Evolutionary conservation across 139 green algal species (phyloP), one percentile per base, ranked within the genome.

Genomic region (Chlamydomonas applanata): DNA sequence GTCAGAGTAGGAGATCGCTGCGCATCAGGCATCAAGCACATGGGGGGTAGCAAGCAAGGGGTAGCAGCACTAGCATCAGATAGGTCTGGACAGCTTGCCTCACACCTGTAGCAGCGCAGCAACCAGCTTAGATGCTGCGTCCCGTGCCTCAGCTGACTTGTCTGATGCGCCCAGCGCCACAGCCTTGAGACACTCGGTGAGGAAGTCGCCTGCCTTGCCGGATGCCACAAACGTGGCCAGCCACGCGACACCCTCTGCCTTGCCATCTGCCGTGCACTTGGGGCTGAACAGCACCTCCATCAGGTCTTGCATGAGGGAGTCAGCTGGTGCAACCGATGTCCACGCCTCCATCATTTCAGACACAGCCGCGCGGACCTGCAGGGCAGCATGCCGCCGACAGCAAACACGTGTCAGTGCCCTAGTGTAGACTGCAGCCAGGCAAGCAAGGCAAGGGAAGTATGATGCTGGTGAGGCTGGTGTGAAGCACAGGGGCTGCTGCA

Each of bases 311-410:
- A 93, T 75, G 4, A 93, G 78, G 13, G 69, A 72, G 62, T 90
- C 84, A 1, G 69, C 4, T 3, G 71, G 35, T 0, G 79, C 75
- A 2, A 88, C 84, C 5, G 57, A 65, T 19, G 78, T 63, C 93
- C 93, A 98, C 27, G 89, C 82, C n/a, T 93, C 88, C 70, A 98
- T 78, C 78, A 94, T 85, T 40, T 88, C 83, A 32, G 93, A 66
- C 34, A 94, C 93, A 22, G 90, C 94, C 29, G 81, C 76, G 0
- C 92, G 82, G 22, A 96, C 91, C 87, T 92, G 81, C n/a, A n/a
- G n/a, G n/a, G n/a, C n/a, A n/a, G n/a, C n/a, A n/a, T n/a, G n/a
- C n/a, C n/a, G n/a, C n/a, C n/a, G 44, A 24, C 11, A 49, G 40
- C 7, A 49, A 49, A 49, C 40, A 49, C n/a, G n/a, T n/a, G n/a